Evolutionary conservation across 2,329 filamentous ascomycete species (phyloP).

Genomic region (Botrytis squamosa): DNA sequence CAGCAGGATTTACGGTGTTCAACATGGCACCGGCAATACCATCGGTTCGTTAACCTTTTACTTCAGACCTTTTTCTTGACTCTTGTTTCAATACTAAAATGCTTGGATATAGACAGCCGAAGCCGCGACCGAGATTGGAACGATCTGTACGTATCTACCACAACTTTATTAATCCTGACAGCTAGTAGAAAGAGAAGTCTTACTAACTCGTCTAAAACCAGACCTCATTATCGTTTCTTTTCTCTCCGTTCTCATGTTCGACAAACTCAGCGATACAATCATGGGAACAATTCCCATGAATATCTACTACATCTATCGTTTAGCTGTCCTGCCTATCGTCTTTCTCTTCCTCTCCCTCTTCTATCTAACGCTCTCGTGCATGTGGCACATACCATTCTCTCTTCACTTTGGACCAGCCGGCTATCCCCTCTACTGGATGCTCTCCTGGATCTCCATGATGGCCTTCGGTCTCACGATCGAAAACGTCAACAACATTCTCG

Average conservation of each 20-base stretch:
- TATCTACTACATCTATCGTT: slow-evolving; percentile 26
- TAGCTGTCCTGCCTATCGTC: slow-evolving; percentile 22
- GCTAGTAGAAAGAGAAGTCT: neutral
- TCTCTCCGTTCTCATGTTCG: slow-evolving; percentile 29
- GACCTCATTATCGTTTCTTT: slow-evolving; percentile 30
- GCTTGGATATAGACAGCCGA: slow-evolving; percentile 22
- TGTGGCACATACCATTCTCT: slow-evolving; percentile 26
- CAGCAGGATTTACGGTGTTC: slow-evolving; percentile 21
- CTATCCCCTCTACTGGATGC: slow-evolving; percentile 29
- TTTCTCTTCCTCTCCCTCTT: slow-evolving; percentile 28
- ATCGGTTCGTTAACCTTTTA: neutral
- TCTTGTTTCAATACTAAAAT: neutral
- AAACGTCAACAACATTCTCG: slow-evolving; percentile 28
- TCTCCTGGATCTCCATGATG: slow-evolving; percentile 28
- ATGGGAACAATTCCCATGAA: slow-evolving; percentile 26
- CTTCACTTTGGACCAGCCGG: slow-evolving; percentile 26
- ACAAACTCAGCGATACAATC: slow-evolving; percentile 25
- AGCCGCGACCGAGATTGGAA: slow-evolving; percentile 30
- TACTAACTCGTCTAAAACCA: neutral
- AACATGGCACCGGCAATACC: slow-evolving; percentile 27
- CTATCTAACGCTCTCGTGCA: slow-evolving; percentile 26
- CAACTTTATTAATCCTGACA: too few species aligned
- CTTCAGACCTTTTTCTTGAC: neutral
- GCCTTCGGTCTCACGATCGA: slow-evolving; percentile 29
- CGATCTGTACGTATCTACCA: slow-evolving; percentile 25